Conservation (phyloP, 2,329 filamentous ascomycete species). For the Phyllachora maydis region DNA sequence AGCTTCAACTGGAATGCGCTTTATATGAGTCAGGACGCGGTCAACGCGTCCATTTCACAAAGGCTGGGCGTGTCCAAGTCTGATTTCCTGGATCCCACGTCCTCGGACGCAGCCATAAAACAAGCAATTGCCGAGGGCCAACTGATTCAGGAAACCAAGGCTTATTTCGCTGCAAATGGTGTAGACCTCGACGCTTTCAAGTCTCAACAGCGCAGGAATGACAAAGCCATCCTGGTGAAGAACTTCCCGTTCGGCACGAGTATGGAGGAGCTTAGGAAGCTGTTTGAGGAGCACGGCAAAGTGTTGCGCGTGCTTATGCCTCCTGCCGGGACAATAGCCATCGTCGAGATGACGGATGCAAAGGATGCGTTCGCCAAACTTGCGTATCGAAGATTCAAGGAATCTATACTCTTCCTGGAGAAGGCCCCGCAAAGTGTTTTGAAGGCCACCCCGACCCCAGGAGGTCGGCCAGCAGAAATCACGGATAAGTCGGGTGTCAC, state of each 20-base stretch:
- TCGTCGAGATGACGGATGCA: constrained; percentile 67
- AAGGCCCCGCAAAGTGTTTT: constrained; percentile 58
- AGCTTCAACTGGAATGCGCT: constrained; percentile 98
- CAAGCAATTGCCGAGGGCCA: constrained; percentile 94
- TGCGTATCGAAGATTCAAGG: constrained; percentile 79
- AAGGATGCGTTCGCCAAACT: constrained; percentile 67
- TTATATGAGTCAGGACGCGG: constrained; percentile 95
- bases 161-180: constrained; percentile 72
- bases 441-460: constrained; percentile 18
- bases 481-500: constrained; percentile 50
- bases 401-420: constrained; percentile 80
- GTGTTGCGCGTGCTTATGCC: constrained; percentile 76
- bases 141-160: constrained; percentile 88
- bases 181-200: constrained; percentile 89
- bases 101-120: constrained; percentile 81
- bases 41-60: constrained; percentile 74
- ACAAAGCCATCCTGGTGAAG: constrained; percentile 78
- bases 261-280: constrained; percentile 52
- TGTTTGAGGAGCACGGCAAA: constrained; percentile 74
- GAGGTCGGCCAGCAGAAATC: no score
- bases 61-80: constrained; percentile 80
- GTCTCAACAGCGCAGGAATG: constrained; percentile 60
- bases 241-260: constrained; percentile 79
- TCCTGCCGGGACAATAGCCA: constrained; percentile 78
- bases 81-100: constrained; percentile 86